Percentiles rank a stretch among this genome's conserved stretches.
These are phyloP conservation scores for Nothophaeocryptopus gaeumannii DNA, from an alignment of 2,329 filamentous ascomycete genomes.

Conservation along the genomic window DNA sequence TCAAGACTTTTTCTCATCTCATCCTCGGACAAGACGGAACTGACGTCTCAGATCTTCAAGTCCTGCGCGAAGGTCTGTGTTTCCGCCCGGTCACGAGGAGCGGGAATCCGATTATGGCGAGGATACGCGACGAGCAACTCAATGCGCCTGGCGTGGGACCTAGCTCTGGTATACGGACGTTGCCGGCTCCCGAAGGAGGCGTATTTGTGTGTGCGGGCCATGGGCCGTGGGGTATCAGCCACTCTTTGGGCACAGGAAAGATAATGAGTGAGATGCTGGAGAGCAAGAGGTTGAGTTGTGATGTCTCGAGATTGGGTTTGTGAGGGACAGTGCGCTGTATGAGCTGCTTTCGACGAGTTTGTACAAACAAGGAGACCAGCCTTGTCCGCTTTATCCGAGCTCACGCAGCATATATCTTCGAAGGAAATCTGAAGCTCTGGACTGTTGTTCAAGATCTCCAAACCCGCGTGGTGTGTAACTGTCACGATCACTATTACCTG, in stretches of 20 bases:
- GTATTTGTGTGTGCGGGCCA: constrained; percentile 83
- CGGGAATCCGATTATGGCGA: constrained; percentile 62
- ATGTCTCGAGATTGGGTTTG: constrained; percentile 53
- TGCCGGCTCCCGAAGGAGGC: constrained; percentile 51
- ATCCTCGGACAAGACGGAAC: constrained; percentile 46
- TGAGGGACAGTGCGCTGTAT: background rate
- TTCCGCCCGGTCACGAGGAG: constrained; percentile 67
- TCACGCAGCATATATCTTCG: too few relatives aligned
- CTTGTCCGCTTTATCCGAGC: too few relatives aligned
- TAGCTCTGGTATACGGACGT: constrained; percentile 41
- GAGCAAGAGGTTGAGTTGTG: constrained; percentile 46
- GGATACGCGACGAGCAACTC: constrained; percentile 56
- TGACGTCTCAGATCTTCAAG: constrained; percentile 50
- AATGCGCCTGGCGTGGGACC: constrained; percentile 35
- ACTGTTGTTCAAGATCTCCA: too few relatives aligned
- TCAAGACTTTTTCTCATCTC: constrained; percentile 50
- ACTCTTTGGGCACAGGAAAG: constrained; percentile 72
- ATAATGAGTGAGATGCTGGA: constrained; percentile 65
- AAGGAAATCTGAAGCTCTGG: too few relatives aligned
- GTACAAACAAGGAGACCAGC: too few relatives aligned
- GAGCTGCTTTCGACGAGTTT: too few relatives aligned
- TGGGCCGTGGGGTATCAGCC: constrained; percentile 99
- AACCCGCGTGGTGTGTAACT: too few relatives aligned
- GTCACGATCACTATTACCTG: too few relatives aligned
- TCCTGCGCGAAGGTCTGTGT: constrained; percentile 65